These are phyloP conservation scores for Wakefieldia striispora DNA, from an alignment of 768 basidiomycete genomes.

Conservation along the genomic window DNA sequence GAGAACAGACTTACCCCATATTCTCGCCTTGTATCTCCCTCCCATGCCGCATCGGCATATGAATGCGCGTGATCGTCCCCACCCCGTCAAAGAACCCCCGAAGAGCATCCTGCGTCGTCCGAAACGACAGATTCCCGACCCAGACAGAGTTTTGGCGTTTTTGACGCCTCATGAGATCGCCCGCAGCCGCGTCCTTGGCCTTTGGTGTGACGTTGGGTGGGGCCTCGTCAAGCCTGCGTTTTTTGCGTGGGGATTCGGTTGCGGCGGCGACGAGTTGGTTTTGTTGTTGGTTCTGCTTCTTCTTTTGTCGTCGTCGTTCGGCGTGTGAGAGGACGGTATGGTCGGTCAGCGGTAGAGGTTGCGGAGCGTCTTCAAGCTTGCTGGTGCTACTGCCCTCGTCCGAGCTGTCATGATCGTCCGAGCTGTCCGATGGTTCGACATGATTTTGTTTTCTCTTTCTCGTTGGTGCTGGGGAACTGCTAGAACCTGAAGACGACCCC, in stretches of 20 bases:
- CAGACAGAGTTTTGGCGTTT: slow-evolving; percentile 87
- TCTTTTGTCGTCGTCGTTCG: slow-evolving; percentile 65
- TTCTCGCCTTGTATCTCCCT: slow-evolving; percentile 60
- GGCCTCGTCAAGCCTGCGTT: slow-evolving; percentile 42
- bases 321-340: slow-evolving; percentile 69
- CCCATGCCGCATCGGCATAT: slow-evolving; percentile 81
- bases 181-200: slow-evolving; percentile 6
- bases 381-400: slow-evolving; percentile 4
- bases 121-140: slow-evolving; percentile 94
- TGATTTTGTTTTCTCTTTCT: slow-evolving; percentile 26
- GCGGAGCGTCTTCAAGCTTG: slow-evolving; percentile 3
- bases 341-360: slow-evolving; percentile 1
- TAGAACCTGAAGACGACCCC: slow-evolving; percentile 31
- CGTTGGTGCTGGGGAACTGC: slow-evolving; percentile 26
- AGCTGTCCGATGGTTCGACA: slow-evolving; percentile 13
- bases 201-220: neutral
- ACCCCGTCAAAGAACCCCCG: slow-evolving; percentile 65
- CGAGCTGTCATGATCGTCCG: slow-evolving; percentile 29
- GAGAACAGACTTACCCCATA: slow-evolving; percentile 59
- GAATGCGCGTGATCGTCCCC: slow-evolving; percentile 74
- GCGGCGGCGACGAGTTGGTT: slow-evolving; percentile 6
- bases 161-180: slow-evolving; percentile 19
- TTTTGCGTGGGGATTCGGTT: slow-evolving; percentile 35
- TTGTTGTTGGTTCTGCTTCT: slow-evolving; percentile 33
- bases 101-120: slow-evolving; percentile 76